A percentile compares a stretch with the other conserved stretches of the same genome.
These are phyloP conservation scores for Hypoxylon sp. DNA, from an alignment of 2,329 filamentous ascomycete species.

Conservation along the genomic window DNA sequence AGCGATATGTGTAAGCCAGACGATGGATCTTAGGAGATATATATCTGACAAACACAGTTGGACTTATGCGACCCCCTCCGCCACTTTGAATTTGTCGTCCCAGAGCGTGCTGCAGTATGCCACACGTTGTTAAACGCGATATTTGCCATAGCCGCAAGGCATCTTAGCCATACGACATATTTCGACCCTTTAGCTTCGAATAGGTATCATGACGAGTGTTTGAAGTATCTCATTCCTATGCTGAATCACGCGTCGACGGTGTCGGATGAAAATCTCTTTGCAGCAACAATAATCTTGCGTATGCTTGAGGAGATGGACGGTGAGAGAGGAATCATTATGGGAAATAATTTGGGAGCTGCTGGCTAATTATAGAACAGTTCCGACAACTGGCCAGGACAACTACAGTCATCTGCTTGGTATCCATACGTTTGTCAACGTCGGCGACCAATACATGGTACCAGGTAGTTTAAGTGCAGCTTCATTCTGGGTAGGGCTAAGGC, in stretches of 20 bases:
- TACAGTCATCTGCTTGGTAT: slow-evolving; percentile 65
- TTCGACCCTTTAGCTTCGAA: slow-evolving; percentile 67
- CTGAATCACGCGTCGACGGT: slow-evolving; percentile 58
- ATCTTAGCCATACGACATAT: slow-evolving; percentile 64
- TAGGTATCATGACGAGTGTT: slow-evolving; percentile 68
- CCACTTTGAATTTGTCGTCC: slow-evolving; percentile 69
- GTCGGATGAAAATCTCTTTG: slow-evolving; percentile 67
- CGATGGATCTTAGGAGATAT: neutral
- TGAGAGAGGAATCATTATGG: slow-evolving; percentile 48
- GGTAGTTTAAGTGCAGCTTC: slow-evolving; percentile 65
- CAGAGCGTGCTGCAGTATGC: slow-evolving; percentile 65
- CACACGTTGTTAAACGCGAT: slow-evolving; percentile 70
- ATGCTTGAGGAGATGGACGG: slow-evolving; percentile 65
- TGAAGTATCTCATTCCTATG: slow-evolving; percentile 65
- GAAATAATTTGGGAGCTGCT: neutral
- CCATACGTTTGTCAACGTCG: slow-evolving; percentile 63
- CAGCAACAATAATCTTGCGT: slow-evolving; percentile 66
- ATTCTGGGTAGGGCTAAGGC: slow-evolving; percentile 71
- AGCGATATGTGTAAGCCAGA: slow-evolving; percentile 54
- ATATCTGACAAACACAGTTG: slow-evolving; percentile 49
- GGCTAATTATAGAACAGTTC: slow-evolving; percentile 55
- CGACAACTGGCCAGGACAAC: slow-evolving; percentile 60
- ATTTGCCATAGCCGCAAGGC: slow-evolving; percentile 68
- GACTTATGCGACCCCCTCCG: slow-evolving; percentile 54
- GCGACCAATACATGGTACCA: slow-evolving; percentile 58